Evolutionary conservation across 345 rosid species (phyloP).

Genomic region (Gossypium anomalum): DNA sequence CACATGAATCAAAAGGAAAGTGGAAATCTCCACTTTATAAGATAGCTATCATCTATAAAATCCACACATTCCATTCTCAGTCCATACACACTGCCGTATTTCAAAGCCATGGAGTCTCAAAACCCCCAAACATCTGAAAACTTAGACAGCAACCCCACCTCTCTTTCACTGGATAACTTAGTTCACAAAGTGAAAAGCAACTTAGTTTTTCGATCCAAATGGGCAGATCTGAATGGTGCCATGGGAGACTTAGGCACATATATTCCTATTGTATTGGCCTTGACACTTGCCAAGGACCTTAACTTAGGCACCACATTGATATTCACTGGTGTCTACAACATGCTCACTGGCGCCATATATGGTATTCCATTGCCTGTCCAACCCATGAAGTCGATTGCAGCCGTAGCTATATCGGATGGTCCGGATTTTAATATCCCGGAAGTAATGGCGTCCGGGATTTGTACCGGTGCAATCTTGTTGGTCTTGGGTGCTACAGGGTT

Average conservation of each 20-base stretch:
- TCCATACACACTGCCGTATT: neutral
- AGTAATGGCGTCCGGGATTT: slow-evolving; percentile 48
- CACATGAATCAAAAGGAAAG: neutral
- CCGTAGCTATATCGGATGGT: slow-evolving; percentile 52
- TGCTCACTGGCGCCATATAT: slow-evolving; percentile 62
- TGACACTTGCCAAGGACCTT: too few relatives aligned
- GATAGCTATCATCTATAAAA: neutral
- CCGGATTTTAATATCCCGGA: slow-evolving; percentile 64
- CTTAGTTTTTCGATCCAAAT: slow-evolving; percentile 49
- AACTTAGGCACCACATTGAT: too few relatives aligned
- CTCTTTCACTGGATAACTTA: slow-evolving; percentile 16
- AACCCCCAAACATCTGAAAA: neutral
- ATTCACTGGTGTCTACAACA: slow-evolving; percentile 53
- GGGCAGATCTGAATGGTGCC: slow-evolving; percentile 32
- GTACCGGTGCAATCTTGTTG: slow-evolving; percentile 31
- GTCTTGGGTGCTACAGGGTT: slow-evolving; percentile 63
- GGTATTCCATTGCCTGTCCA: slow-evolving; percentile 69
- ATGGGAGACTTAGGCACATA: too few relatives aligned
- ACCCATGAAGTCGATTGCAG: slow-evolving; percentile 45
- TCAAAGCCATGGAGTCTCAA: slow-evolving; percentile 4
- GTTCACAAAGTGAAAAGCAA: slow-evolving; percentile 37
- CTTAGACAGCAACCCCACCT: neutral
- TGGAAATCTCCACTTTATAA: neutral
- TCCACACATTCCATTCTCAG: neutral
- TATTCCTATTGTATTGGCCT: too few relatives aligned